These are phyloP conservation scores for Penicillium sp. DNA, from an alignment of 2,329 filamentous ascomycete genomes.

Conservation along the genomic window DNA sequence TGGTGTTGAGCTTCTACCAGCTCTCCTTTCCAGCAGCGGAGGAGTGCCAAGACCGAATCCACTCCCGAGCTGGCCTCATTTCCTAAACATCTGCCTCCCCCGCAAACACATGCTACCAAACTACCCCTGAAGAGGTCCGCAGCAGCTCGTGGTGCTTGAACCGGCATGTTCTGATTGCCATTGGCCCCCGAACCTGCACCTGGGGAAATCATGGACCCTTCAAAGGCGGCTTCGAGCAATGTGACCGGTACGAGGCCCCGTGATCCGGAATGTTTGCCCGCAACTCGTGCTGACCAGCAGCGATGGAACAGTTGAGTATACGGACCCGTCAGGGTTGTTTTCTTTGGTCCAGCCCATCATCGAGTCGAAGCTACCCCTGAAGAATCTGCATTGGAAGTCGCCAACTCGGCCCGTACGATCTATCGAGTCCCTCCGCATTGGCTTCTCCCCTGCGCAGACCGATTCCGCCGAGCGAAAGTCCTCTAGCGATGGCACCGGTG, in stretches of 20 bases:
- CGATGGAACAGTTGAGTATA: slow-evolving; percentile 76
- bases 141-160: slow-evolving; percentile 9
- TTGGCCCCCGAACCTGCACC: slow-evolving; percentile 28
- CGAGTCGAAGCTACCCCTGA: slow-evolving; percentile 76
- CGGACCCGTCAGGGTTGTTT: slow-evolving; percentile 88
- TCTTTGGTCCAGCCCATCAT: slow-evolving; percentile 77
- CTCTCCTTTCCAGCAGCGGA: not conserved
- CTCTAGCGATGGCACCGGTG: slow-evolving; percentile 40
- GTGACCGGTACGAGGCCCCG: slow-evolving; percentile 63
- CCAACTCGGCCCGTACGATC: slow-evolving; percentile 87
- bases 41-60: not conserved
- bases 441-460: slow-evolving; percentile 69
- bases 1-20: not conserved
- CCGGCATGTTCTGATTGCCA: slow-evolving; percentile 34
- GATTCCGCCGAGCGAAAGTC: slow-evolving; percentile 36
- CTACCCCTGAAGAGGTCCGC: slow-evolving; percentile 10
- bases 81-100: slow-evolving; percentile 12
- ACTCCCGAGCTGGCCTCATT: slow-evolving; percentile 10
- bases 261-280: not conserved
- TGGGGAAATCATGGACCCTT: slow-evolving; percentile 45
- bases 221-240: slow-evolving; percentile 65
- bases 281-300: slow-evolving; percentile 21
- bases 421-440: slow-evolving; percentile 88
- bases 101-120: not conserved
- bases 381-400: slow-evolving; percentile 96